A percentile compares a stretch with the other conserved stretches of the same genome.
Conservation (phyloP, 2,329 filamentous ascomycete species). For the Tolypocladium guangdongense region DNA sequence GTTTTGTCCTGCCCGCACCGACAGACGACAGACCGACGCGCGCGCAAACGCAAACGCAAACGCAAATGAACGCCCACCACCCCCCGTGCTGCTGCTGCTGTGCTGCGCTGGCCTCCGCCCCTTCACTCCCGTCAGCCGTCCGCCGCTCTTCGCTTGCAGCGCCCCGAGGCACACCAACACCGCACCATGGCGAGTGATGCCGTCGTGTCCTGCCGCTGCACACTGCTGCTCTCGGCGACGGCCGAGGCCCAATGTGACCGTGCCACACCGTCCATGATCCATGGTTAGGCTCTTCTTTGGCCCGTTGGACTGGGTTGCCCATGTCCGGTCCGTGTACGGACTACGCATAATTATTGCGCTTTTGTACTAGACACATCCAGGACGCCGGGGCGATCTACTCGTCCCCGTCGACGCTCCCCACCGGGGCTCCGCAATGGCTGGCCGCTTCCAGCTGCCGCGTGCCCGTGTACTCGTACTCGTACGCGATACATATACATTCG, state of each 20-base stretch:
- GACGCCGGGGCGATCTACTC: not conserved
- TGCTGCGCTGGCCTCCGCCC: not conserved
- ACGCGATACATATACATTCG: not conserved
- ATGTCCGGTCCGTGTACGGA: not conserved
- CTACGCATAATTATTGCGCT: too few relatives aligned
- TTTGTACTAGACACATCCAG: not conserved
- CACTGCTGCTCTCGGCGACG: not conserved
- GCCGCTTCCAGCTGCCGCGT: not conserved
- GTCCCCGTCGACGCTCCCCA: not conserved
- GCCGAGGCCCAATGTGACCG: not conserved
- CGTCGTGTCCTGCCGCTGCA: not conserved
- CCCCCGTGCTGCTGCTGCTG: not conserved
- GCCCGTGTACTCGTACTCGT: not conserved
- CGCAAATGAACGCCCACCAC: not conserved
- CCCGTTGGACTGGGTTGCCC: not conserved
- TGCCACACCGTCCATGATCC: not conserved
- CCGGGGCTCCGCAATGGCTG: conserved; percentile 1
- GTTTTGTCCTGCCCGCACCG: conserved; percentile 4
- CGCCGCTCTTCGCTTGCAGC: not conserved
- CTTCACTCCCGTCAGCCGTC: not conserved
- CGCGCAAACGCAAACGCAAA: not conserved
- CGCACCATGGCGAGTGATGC: not conserved
- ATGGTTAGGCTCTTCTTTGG: not conserved
- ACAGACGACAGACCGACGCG: conserved; percentile 1
- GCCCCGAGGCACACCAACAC: not conserved